Percentiles rank a stretch among this genome's conserved stretches.
Conservation (phyloP, 805 yeast species). For the Clavispora carvajalis region DNA sequence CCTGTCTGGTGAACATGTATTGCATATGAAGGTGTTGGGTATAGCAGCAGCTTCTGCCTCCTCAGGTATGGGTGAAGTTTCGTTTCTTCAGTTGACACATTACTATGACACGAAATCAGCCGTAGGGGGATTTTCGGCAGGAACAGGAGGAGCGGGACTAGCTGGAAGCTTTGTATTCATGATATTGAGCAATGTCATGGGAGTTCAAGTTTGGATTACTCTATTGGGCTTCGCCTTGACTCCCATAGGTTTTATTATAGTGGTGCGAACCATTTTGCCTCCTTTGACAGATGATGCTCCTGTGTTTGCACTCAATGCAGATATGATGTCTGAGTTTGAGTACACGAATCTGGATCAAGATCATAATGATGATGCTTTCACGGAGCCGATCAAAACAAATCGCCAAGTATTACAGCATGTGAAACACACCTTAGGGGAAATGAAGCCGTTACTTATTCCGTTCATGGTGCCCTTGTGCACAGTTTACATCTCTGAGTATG, state of each 20-base stretch:
- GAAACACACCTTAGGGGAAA: constrained; percentile 7
- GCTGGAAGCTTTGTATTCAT: constrained; percentile 72
- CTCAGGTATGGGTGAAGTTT: constrained; percentile 87
- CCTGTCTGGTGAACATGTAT: constrained; percentile 23
- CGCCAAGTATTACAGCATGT: background rate
- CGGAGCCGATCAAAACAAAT: background rate
- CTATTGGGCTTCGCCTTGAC: constrained; percentile 50
- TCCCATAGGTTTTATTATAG: constrained; percentile 50
- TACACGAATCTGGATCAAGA: background rate
- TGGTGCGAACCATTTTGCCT: too few species aligned
- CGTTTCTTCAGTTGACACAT: constrained; percentile 84
- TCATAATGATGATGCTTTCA: too few species aligned
- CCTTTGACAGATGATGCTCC: too few species aligned
- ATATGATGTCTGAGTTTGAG: too few species aligned
- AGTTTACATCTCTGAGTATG: constrained; percentile 82
- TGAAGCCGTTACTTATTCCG: constrained; percentile 48
- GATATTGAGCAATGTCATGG: constrained; percentile 64
- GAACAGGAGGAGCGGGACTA: constrained; percentile 95
- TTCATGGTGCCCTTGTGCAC: constrained; percentile 80
- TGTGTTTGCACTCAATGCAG: too few species aligned
- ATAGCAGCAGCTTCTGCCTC: constrained; percentile 74
- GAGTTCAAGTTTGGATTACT: constrained; percentile 48
- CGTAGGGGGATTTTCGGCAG: constrained; percentile 84
- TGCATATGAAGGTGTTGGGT: constrained; percentile 52
- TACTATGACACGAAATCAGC: constrained; percentile 52